Evolutionary conservation across 352 stramenopile genomes (phyloP).

Genomic region (Phytophthora pisi): DNA sequence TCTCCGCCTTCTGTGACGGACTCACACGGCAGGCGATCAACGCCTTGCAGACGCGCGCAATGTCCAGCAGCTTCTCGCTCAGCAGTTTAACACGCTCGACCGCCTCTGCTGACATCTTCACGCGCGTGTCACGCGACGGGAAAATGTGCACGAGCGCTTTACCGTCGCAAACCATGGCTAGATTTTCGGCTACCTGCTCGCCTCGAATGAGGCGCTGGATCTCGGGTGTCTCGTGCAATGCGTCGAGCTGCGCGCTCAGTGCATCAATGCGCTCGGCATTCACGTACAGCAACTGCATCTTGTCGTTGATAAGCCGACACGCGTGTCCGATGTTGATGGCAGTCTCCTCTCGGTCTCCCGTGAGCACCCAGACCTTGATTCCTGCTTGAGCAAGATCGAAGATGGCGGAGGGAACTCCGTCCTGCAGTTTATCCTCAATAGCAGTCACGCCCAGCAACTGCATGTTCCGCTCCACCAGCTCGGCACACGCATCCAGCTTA

Average conservation of each 20-base stretch:
- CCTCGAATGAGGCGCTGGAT: constrained; percentile 51
- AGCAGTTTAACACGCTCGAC: constrained; percentile 37
- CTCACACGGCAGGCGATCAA: constrained; percentile 86
- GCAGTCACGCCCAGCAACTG: constrained; percentile 92
- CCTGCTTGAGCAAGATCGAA: constrained; percentile 91
- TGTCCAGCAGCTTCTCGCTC: constrained; percentile 51
- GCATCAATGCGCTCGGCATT: constrained; percentile 53
- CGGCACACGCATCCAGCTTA: constrained; percentile 59
- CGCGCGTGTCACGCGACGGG: constrained; percentile 55
- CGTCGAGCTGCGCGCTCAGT: constrained; percentile 55
- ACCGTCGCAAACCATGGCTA: constrained; percentile 71
- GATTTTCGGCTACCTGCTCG: constrained; percentile 44
- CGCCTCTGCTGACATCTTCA: constrained; percentile 41
- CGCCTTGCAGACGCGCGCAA: constrained; percentile 69
- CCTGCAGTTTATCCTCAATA: constrained; percentile 97
- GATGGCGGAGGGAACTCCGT: constrained; percentile 94
- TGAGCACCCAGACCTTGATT: constrained; percentile 98
- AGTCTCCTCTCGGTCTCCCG: constrained; percentile 97
- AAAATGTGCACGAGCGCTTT: constrained; percentile 75
- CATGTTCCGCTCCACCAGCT: constrained; percentile 75
- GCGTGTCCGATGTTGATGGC: constrained; percentile 97
- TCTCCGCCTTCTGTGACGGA: constrained; percentile 83
- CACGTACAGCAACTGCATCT: constrained; percentile 71
- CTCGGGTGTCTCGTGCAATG: constrained; percentile 43
- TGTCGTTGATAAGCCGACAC: constrained; percentile 67